Base-by-base conservation (phyloP, 1,284 basidiomycete genomes). In the Fomes fomentarius region DNA sequence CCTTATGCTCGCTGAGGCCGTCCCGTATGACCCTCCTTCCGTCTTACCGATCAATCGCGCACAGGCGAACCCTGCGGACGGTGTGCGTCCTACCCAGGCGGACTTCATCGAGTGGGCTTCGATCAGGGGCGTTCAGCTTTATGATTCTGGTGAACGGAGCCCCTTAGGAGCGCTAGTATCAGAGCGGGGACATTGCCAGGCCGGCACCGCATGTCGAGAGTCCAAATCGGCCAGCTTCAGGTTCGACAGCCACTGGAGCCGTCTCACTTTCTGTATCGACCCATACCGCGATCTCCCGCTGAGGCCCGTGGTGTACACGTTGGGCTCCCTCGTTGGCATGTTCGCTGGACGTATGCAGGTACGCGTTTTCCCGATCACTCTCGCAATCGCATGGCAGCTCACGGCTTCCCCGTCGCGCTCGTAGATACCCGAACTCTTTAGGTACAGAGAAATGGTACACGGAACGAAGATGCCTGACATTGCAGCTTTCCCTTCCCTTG, bases 181-280 rank as follows among this genome's bases (percentile, higher is more conserved):
- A 15, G 66, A 65, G 37, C 61, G 65, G 19, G 38, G 60, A 5
- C 58, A 33, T 7, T 62, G 70, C 10, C n/a, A n/a, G n/a, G n/a
- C 66, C 67, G 15, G 41, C 58, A 2, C 66, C 66, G 63, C 61
- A 60, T 40, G 64, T n/a, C n/a, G 51, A 35, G 56, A 60, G 10
- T 63, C 71, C 24, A 57, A 58, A 40, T 64, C 72, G 12, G 65
- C 66, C 24, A 82, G 80, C 44, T 65, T 61, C 1, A 59, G 62
- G 10, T 86, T 80, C 79, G 87, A 89, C 61, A 70, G 76, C 50
- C 82, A 85, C 52, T 87, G 83, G 79, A 79, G 78, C 61, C 73
- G 87, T 3, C 67, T 79, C 49, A 68, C 75, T 3, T 69, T 77
- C 25, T 88, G 87, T 62, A 72, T 67, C 10, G 72, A 81, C 44